Evolutionary conservation across 768 basidiomycete genomes (phyloP).

Genomic region (Termitomyces sp.): DNA sequence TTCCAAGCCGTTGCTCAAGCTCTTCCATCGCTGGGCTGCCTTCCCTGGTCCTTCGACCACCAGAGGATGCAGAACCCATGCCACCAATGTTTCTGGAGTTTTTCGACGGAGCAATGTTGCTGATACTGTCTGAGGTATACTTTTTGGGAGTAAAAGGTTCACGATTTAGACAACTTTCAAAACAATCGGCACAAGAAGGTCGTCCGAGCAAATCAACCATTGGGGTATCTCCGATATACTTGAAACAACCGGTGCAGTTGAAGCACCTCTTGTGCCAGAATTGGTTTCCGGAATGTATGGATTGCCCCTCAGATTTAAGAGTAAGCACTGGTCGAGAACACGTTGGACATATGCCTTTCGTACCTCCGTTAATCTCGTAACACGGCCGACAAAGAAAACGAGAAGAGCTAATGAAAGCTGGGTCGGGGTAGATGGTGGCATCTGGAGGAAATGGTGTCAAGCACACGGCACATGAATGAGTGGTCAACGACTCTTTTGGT

Average conservation of each 20-base stretch:
- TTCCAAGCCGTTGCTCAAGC: constrained; percentile 54
- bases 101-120: constrained; percentile 23
- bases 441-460: constrained; percentile 66
- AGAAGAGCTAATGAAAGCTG: constrained; percentile 30
- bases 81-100: constrained; percentile 40
- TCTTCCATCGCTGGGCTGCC: constrained; percentile 61
- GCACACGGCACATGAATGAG: constrained; percentile 67
- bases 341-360: constrained; percentile 64
- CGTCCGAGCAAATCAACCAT: constrained; percentile 81
- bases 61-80: constrained; percentile 27
- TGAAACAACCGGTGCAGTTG: constrained; percentile 65
- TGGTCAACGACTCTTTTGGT: constrained; percentile 64
- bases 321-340: constrained; percentile 70
- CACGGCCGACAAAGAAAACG: constrained; percentile 73
- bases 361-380: constrained; percentile 67
- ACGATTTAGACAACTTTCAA: constrained; percentile 66
- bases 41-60: constrained; percentile 34
- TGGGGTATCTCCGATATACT: constrained; percentile 66
- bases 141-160: constrained; percentile 43
- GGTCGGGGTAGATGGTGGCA: constrained; percentile 82
- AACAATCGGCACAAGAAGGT: constrained; percentile 77
- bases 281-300: constrained; percentile 61
- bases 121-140: constrained; percentile 18
- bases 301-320: constrained; percentile 72
- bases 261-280: constrained; percentile 86